Percentiles rank a stretch among this genome's conserved stretches.
phyloP scores from a whole-genome alignment of 352 stramenopile genomes.

The Phytopythium sindhum region DNA sequence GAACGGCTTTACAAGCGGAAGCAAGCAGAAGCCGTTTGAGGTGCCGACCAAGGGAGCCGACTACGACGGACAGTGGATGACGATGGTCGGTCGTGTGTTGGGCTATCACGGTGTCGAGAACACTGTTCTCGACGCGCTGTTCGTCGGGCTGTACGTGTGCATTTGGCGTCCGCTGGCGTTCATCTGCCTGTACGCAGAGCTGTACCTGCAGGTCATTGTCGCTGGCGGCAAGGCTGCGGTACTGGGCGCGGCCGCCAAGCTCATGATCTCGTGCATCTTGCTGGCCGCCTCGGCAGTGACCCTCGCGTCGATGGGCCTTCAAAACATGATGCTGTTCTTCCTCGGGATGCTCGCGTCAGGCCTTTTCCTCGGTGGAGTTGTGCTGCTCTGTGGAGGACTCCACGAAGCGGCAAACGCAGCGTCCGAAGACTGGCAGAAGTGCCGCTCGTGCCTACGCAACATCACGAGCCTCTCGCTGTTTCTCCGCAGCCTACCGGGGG shows the following conservation, averaged over 20 bases:
- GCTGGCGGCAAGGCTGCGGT: constrained; percentile 66
- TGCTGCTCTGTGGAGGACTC: constrained; percentile 57
- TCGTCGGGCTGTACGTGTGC: constrained; percentile 69
- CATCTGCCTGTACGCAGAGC: constrained; percentile 73
- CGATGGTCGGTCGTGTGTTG: constrained; percentile 69
- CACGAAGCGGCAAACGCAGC: constrained; percentile 50
- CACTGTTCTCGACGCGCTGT: constrained; percentile 65
- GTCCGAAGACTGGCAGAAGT: constrained; percentile 73
- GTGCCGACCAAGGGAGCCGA: constrained; percentile 52
- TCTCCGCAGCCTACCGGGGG: constrained; percentile 60
- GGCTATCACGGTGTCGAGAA: constrained; percentile 72
- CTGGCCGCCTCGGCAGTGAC: constrained; percentile 41
- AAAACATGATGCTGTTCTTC: constrained; percentile 60
- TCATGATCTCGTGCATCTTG: constrained; percentile 59
- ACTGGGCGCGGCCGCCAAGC: constrained; percentile 62
- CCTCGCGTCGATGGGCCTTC: constrained; percentile 48
- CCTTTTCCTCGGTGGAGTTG: constrained; percentile 55
- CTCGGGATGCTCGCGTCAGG: constrained; percentile 39
- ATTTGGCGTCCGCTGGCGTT: constrained; percentile 81
- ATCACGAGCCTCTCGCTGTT: constrained; percentile 85
- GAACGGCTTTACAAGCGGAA: constrained; percentile 22
- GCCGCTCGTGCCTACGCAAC: constrained; percentile 65
- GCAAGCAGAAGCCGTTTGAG: constrained; percentile 23
- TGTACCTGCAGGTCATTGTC: constrained; percentile 70
- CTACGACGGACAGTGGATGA: constrained; percentile 62